A percentile compares a stretch with the other conserved stretches of the same genome.
Evolutionary conservation across 306 rosid genomes (phyloP).

Genomic region (Vigna hirtella): DNA sequence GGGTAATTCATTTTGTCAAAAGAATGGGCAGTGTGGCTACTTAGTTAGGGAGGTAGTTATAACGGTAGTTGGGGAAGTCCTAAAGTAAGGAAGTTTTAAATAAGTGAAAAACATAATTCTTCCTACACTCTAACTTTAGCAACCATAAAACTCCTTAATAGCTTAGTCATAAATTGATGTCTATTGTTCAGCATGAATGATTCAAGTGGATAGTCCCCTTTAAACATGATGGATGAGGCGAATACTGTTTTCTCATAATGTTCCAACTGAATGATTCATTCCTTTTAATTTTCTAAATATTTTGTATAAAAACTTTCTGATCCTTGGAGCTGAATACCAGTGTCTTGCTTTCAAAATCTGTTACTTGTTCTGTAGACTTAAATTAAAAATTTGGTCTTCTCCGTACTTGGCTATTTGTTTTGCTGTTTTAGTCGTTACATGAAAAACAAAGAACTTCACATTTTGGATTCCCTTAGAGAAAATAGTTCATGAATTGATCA

Average conservation of each 20-base stretch:
- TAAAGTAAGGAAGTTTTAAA: no score
- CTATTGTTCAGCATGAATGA: conserved; percentile 30
- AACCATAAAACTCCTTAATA: neutral
- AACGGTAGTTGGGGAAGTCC: no score
- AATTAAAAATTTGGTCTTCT: no score
- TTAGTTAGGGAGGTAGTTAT: no score
- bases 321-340: neutral
- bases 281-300: neutral
- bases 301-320: neutral
- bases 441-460: no score
- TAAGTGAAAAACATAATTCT: no score
- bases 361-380: conserved; percentile 25
- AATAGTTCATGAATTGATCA: no score
- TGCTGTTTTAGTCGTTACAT: no score
- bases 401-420: no score
- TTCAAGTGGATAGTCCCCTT: neutral
- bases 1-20: no score
- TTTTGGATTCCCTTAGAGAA: no score
- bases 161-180: neutral
- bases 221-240: conserved; percentile 26
- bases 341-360: conserved; percentile 29
- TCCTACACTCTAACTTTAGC: neutral
- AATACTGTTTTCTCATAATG: conserved; percentile 8
- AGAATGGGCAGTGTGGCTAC: no score
- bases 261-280: neutral